Conservation (phyloP, 2,329 filamentous ascomycete species). For the Penicillium glabrum region DNA sequence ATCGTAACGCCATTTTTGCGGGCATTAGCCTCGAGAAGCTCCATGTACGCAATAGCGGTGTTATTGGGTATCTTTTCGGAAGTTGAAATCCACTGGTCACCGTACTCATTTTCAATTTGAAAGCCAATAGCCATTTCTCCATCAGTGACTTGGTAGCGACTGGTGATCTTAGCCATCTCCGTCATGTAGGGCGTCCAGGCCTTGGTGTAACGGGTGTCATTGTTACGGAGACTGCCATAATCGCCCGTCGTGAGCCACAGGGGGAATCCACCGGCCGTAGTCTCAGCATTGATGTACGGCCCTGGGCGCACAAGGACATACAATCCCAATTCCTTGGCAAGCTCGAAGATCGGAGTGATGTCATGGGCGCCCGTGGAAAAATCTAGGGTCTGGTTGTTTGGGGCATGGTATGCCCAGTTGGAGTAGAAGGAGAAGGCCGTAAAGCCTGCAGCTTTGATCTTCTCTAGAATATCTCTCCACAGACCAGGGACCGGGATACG, state of each 20-base stretch:
- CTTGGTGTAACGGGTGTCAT: constrained; percentile 31
- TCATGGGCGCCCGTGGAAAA: constrained; percentile 56
- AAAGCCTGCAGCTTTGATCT: constrained; percentile 54
- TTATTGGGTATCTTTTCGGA: constrained; percentile 48
- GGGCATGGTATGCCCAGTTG: constrained; percentile 51
- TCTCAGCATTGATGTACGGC: constrained; percentile 64
- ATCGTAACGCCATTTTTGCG: constrained; percentile 59
- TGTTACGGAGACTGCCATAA: constrained; percentile 35
- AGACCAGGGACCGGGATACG: constrained; percentile 52
- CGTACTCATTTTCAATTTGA: constrained; percentile 38
- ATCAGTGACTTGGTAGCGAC: constrained; percentile 30
- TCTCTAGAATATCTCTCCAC: constrained; percentile 53
- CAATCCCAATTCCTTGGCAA: constrained; percentile 55
- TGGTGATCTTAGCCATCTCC: constrained; percentile 30
- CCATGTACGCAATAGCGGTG: constrained; percentile 42
- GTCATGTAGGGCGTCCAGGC: constrained; percentile 34
- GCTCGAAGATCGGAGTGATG: constrained; percentile 53
- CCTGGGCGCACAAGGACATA: constrained; percentile 60
- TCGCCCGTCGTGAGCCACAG: constrained; percentile 61
- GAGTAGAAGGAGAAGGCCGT: constrained; percentile 51
- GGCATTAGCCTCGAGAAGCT: constrained; percentile 54
- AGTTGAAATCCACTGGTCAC: constrained; percentile 38
- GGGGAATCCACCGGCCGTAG: constrained; percentile 62
- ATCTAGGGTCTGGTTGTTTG: constrained; percentile 48
- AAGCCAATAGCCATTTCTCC: constrained; percentile 29